Base-by-base conservation (phyloP, 768 basidiomycete species). In the Mycena belliarum region DNA sequence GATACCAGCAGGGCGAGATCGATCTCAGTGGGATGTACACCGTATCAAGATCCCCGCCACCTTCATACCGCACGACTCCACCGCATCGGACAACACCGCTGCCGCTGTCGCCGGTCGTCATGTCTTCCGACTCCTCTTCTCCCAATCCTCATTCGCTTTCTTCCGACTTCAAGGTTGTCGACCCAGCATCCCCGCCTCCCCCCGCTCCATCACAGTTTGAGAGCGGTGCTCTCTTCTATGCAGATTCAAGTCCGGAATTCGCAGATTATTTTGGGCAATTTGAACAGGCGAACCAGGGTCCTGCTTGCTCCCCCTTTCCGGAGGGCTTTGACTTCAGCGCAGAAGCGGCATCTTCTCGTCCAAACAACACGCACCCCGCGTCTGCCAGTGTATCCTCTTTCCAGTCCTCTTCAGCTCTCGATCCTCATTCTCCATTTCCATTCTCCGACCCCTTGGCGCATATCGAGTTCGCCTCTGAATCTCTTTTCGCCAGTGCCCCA, bases 1-100 rank as follows among this genome's bases (percentile, higher is more conserved):
- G 49, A 32, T 50, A 52, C 6, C 59, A 60, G 33, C 53, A 46
- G 20, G 59, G 59, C 6, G 59, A 60, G 24, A 29, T 60, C 29
- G 35, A 60, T 26, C 12, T 43, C 10, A 55, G 41, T 51, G 59
- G 59, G 11, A 48, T 20, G 18, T 60, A 60, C 42, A 51, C 44
- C 11, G 43, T 20, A 23, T 55, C 53, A 40, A 41, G 21, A 37
- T 59, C 58, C 21, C 52, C 58, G 25, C 59, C 59, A 6, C 43
- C 53, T 15, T 44, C 49, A 0, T 51, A 55, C 37, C 32, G 42
- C 16, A 48, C 20, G 52, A 44, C 52, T 40, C 38, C n/a, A n/a
- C n/a, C n/a, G n/a, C n/a, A n/a, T n/a, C n/a, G n/a, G n/a, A n/a
- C n/a, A n/a, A n/a, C n/a, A n/a, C n/a, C n/a, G n/a, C n/a, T n/a